These are phyloP conservation scores for Saccharata proteae DNA, from an alignment of 2,329 filamentous ascomycete genomes.

Conservation along the genomic window DNA sequence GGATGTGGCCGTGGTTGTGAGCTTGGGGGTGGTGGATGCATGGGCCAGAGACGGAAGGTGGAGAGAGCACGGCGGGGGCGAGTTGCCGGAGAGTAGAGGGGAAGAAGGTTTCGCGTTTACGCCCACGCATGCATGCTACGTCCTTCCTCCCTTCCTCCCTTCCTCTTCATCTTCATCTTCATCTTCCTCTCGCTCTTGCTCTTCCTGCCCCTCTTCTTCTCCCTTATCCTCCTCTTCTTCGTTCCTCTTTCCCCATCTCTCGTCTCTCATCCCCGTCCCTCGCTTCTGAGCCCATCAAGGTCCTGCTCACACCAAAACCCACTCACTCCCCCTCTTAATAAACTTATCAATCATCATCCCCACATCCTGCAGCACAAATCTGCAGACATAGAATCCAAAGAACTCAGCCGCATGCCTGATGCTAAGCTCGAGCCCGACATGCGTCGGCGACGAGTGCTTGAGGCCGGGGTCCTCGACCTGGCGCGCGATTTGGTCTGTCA, in stretches of 20 bases:
- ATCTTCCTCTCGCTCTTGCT: no score
- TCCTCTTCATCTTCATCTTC: no score
- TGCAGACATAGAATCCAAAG: constrained; percentile 92
- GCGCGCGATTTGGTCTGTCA: constrained; percentile 78
- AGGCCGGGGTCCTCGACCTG: constrained; percentile 93
- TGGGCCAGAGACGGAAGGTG: no score
- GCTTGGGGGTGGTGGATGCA: no score
- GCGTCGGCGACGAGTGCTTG: constrained; percentile 81
- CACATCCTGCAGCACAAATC: constrained; percentile 83
- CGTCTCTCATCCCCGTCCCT: neutral
- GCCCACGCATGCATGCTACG: no score
- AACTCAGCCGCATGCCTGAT: constrained; percentile 92
- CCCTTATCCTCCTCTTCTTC: constrained; percentile 11
- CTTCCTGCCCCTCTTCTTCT: constrained; percentile 14
- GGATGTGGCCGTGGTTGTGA: no score
- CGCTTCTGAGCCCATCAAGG: no score
- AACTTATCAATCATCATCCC: constrained; percentile 86
- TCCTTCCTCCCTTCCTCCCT: no score
- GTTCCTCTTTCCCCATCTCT: constrained; percentile 10
- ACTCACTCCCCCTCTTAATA: constrained; percentile 91
- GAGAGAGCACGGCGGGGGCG: no score
- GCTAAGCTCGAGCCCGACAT: constrained; percentile 88
- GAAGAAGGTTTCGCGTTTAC: no score
- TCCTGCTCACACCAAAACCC: constrained; percentile 58
- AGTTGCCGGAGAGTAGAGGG: no score